Base-by-base conservation (phyloP, 2,329 filamentous ascomycete species). In the Fusarium gaditjirri region DNA sequence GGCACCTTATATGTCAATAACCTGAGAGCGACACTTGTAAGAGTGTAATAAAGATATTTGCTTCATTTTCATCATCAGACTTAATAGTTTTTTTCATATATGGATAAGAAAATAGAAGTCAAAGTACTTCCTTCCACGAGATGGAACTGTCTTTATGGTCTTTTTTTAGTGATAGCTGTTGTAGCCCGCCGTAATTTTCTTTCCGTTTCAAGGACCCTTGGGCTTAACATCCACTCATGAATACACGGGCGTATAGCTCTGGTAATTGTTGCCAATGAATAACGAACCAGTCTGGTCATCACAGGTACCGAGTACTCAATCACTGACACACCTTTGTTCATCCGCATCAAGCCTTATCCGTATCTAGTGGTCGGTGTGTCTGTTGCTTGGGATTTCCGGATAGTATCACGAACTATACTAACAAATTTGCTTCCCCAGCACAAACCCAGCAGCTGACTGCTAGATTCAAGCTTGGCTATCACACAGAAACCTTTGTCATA, bases 391-490 rank as follows among this genome's bases (percentile, higher is more conserved):
- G 27, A 35, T 49, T 58, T 39, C 36, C 17, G 31, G 62, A 68
- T 49, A 54, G 55, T 68, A 35, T 54, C 41, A 68, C 63, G 25
- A 47, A 49, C n/a, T n/a, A 25, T 4, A 19, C 17, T 62, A 19
- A 33, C 31, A 23, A 49, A 21, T 33, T 39, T 39, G 41, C 25
- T 61, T 67, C 25, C 41, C 23, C n/a, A 13, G 11, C 36, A 67
- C 29, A 52, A 47, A 38, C 33, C 8, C 29, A 43, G 31, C 25
- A 53, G 31, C 47, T 68, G 27, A 61, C 31, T 14, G 21, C 16
- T n/a, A 23, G 8, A 13, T 12, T 12, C 27, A 13, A 47, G 54
- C 16, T 67, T 66, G 21, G 19, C 21, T 46, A 43, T 33, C 47
- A 56, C 41, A 50, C 27, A 62, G 27, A n/a, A 11, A 13, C 14